Evolutionary conservation across 306 rosid genomes (phyloP), one percentile per base, ranked within the genome.

Genomic region (Vigna reflexopilosa): DNA sequence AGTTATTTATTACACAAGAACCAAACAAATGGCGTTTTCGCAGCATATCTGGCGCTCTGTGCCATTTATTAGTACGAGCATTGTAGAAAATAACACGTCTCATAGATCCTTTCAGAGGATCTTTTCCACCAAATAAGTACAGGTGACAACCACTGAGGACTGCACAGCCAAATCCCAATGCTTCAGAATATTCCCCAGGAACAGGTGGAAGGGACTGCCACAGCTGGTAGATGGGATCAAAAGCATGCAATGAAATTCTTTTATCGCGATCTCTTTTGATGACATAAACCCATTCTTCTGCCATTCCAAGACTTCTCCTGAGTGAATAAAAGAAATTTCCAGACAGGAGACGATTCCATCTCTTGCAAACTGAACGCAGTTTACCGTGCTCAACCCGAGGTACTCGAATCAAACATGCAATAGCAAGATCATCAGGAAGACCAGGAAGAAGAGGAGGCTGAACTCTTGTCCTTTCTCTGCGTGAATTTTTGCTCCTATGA

Each of bases 171-270:
- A 96, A 96, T 75, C 99, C 99, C 72, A 96, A 85, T 0, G 98
- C 99, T 77, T 88, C 97, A 63, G 99, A 93, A 80, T 96, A 96
- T 85, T 96, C 99, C 28, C 77, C 89, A 9, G 99, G 99, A 73
- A 96, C 94, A 0, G 99, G 98, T 5, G 99, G 99, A 66, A 96
- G 97, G 45, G 98, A 93, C 82, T 93, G 99, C 99, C 99, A 96
- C 24, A 96, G 87, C 86, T 96, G 99, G 81, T 93, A 90, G 67
- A 87, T 86, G 38, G 99, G 99, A 86, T 96, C 99, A 77, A 91
- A 96, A 34, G 99, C 99, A 61, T 96, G 98, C 97, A 97, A 84
- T 8, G 99, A 88, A 78, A 96, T 93, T 88, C 90, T 86, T 75
- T 93, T 90, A 68, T 96, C 99, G 10, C 99, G 97, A 44, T 96